Evolutionary conservation across 495 filamentous ascomycete species (phyloP).

Genomic region (Cetradonia linearis): DNA sequence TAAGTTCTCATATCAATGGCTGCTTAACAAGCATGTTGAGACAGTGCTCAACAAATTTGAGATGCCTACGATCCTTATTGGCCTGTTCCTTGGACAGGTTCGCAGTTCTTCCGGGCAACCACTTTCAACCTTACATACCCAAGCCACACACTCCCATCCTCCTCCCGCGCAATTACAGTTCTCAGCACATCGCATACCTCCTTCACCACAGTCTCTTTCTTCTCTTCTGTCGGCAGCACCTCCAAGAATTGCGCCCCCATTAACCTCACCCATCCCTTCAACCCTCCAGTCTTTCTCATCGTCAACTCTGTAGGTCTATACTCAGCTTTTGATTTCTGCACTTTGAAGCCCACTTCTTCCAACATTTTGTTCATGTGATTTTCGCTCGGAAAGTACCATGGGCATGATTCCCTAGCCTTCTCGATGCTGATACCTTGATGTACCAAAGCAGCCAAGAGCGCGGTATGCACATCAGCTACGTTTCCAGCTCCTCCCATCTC

Average conservation of each 20-base stretch:
- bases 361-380: slow-evolving; percentile 43
- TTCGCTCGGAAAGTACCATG: slow-evolving; percentile 69
- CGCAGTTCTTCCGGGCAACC: slow-evolving; percentile 40
- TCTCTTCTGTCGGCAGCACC: slow-evolving; percentile 35
- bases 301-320: slow-evolving; percentile 56
- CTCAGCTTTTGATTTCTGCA: slow-evolving; percentile 52
- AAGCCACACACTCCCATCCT: slow-evolving; percentile 51
- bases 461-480: slow-evolving; percentile 51
- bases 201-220: slow-evolving; percentile 43
- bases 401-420: slow-evolving; percentile 39
- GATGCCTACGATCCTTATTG: neutral
- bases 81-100: neutral
- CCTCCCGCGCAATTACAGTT: slow-evolving; percentile 38
- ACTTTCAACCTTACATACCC: slow-evolving; percentile 66
- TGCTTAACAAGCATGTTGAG: neutral
- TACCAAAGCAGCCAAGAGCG: slow-evolving; percentile 43
- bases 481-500: slow-evolving; percentile 70
- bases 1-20: neutral
- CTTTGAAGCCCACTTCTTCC: slow-evolving; percentile 46
- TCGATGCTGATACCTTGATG: slow-evolving; percentile 43
- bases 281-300: slow-evolving; percentile 41
- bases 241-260: slow-evolving; percentile 52
- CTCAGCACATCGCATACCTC: slow-evolving; percentile 50
- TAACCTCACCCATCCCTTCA: slow-evolving; percentile 62
- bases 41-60: neutral